These are phyloP conservation scores for Solanum virginianum DNA, from an alignment of 257 asterid species.

Conservation along the genomic window DNA sequence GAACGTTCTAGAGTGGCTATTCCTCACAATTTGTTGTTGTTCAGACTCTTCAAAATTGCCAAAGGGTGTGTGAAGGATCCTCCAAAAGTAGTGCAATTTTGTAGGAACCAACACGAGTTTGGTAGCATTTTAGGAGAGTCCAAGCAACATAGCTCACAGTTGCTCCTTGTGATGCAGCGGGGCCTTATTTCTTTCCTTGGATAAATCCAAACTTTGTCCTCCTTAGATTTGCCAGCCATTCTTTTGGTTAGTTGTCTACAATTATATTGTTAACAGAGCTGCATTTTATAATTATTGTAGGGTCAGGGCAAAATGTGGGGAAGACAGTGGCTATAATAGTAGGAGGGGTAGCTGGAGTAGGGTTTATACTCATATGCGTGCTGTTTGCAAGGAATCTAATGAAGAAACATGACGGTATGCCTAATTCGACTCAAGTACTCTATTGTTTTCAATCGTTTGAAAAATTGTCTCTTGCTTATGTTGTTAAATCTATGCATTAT, in stretches of 20 bases:
- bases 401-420: conserved; percentile 86
- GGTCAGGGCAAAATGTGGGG: conserved; percentile 73
- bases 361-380: conserved; percentile 66
- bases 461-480: conserved; percentile 2
- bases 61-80: neutral
- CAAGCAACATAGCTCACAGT: too few species aligned
- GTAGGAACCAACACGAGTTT: too few species aligned
- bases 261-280: neutral
- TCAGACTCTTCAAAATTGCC: neutral
- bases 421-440: neutral
- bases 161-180: neutral
- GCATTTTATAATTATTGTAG: conserved; percentile 16
- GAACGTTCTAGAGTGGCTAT: neutral
- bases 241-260: neutral
- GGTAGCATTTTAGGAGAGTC: too few species aligned
- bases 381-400: conserved; percentile 62
- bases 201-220: neutral
- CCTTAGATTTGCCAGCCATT: neutral
- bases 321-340: conserved; percentile 90
- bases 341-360: conserved; percentile 99
- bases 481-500: neutral
- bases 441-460: neutral
- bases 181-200: neutral
- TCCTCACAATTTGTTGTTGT: neutral
- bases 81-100: neutral